Conservation (phyloP, 192 early-diverging fungal genomes). For the Haplosporangium gracile region DNA sequence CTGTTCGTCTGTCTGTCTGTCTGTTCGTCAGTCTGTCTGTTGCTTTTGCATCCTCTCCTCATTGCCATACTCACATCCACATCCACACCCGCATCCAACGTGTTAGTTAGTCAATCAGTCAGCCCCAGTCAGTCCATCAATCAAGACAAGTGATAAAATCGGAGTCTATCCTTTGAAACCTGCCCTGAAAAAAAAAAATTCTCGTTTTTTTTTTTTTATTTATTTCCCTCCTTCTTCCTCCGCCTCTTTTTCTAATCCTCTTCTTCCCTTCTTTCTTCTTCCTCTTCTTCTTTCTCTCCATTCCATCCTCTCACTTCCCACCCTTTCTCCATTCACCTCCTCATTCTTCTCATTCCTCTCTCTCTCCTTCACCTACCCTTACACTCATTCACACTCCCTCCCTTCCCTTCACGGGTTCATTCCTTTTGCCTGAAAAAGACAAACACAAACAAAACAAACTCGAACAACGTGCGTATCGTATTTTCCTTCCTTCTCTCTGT, state of each 20-base stretch:
- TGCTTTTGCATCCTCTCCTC: no score
- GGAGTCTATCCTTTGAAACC: neutral
- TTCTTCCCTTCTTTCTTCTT: neutral
- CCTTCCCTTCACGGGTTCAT: no score
- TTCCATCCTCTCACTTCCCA: no score
- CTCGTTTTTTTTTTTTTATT: conserved; percentile 4
- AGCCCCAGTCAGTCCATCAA: no score
- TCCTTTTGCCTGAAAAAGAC: no score
- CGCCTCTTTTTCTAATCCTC: neutral
- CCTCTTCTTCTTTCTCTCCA: neutral
- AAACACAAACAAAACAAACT: no score
- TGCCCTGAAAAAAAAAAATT: neutral
- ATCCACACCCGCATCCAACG: no score
- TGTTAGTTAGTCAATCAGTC: no score
- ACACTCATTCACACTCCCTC: neutral
- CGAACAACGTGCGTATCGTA: no score
- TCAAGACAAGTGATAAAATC: no score
- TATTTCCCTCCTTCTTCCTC: neutral
- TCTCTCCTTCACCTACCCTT: neutral
- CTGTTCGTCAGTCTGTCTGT: neutral
- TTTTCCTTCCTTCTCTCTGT: no score
- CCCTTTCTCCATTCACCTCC: neutral
- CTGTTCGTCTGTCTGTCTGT: neutral
- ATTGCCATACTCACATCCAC: no score
- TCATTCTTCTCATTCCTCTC: neutral